Evolutionary conservation across 257 asterid species (phyloP).

Genomic region (Solanum lycopersicoides): DNA sequence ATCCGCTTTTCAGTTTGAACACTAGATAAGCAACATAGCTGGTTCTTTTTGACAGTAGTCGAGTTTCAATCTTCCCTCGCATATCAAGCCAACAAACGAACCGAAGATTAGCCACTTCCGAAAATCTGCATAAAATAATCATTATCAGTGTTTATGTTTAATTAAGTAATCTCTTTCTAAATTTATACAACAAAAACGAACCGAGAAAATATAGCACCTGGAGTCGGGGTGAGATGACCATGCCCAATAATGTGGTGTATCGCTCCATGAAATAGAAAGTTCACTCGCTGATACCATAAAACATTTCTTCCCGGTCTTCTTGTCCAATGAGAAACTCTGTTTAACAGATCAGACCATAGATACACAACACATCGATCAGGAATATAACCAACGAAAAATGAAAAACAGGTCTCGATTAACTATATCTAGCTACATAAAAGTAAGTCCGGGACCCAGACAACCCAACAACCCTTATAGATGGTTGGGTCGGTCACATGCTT

Average conservation of each 20-base stretch:
- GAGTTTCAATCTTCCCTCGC: slow-evolving; percentile 29
- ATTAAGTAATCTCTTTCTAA: not conserved
- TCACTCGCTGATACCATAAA: slow-evolving; percentile 28
- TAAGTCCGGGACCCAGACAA: not conserved
- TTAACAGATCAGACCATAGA: not conserved
- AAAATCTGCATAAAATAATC: slow-evolving; percentile 29
- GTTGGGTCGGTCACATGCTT: not conserved
- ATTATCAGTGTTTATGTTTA: not conserved
- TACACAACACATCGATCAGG: not conserved
- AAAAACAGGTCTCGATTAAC: not conserved
- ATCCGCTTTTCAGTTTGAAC: slow-evolving; percentile 18
- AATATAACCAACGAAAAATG: not conserved
- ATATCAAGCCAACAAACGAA: slow-evolving; percentile 52
- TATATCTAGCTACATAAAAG: not conserved
- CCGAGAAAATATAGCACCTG: slow-evolving; percentile 12
- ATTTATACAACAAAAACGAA: not conserved
- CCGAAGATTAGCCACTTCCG: slow-evolving; percentile 54
- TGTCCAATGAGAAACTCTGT: slow-evolving; percentile 23
- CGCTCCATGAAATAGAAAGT: slow-evolving; percentile 21
- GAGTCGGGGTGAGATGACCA: slow-evolving; percentile 26
- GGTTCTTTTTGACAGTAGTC: slow-evolving; percentile 23
- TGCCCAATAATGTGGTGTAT: slow-evolving; percentile 15
- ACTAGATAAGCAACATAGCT: slow-evolving; percentile 17
- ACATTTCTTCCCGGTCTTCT: slow-evolving; percentile 25
- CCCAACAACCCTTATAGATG: not conserved